Evolutionary conservation across 352 stramenopile genomes (phyloP).

Genomic region (Globisporangium megalacanthum): DNA sequence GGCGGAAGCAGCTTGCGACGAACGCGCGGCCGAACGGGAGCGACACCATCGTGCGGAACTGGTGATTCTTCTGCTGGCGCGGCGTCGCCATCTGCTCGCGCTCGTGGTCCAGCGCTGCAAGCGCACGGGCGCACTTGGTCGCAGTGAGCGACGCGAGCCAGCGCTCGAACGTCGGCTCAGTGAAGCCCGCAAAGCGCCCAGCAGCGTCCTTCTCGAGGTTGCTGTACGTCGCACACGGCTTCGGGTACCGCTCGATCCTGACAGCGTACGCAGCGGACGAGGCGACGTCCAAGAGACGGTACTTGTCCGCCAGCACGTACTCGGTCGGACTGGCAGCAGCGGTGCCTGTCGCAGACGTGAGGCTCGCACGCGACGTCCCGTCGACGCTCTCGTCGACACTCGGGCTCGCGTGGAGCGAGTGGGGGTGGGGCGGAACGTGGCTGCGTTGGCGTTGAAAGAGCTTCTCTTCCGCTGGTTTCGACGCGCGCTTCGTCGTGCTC

Average conservation of each 20-base stretch:
- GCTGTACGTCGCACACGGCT: slow-evolving; percentile 63
- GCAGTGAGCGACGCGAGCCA: slow-evolving; percentile 63
- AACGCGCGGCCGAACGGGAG: slow-evolving; percentile 61
- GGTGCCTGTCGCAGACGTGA: slow-evolving; percentile 46
- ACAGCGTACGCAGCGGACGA: slow-evolving; percentile 70
- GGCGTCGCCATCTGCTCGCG: slow-evolving; percentile 39
- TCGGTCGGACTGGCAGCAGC: slow-evolving; percentile 20
- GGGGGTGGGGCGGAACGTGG: slow-evolving; percentile 2
- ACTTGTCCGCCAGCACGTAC: slow-evolving; percentile 65
- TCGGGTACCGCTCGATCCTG: slow-evolving; percentile 74
- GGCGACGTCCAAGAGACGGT: slow-evolving; percentile 61
- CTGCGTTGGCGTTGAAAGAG: slow-evolving; percentile 55
- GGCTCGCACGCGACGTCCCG: slow-evolving; percentile 27
- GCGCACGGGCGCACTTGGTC: slow-evolving; percentile 43
- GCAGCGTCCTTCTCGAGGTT: slow-evolving; percentile 45
- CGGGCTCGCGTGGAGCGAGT: slow-evolving; percentile 16
- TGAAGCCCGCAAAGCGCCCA: slow-evolving; percentile 43
- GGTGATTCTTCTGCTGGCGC: slow-evolving; percentile 61
- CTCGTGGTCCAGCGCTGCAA: slow-evolving; percentile 44
- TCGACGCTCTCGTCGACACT: slow-evolving; percentile 36
- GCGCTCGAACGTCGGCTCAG: slow-evolving; percentile 67
- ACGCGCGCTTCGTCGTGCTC: slow-evolving; percentile 4
- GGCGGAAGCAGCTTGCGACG: slow-evolving; percentile 64
- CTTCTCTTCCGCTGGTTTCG: slow-evolving; percentile 42
- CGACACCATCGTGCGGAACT: slow-evolving; percentile 65